These are phyloP conservation scores for Citrus inodora DNA, from an alignment of 345 rosid genomes.

Conservation along the genomic window DNA sequence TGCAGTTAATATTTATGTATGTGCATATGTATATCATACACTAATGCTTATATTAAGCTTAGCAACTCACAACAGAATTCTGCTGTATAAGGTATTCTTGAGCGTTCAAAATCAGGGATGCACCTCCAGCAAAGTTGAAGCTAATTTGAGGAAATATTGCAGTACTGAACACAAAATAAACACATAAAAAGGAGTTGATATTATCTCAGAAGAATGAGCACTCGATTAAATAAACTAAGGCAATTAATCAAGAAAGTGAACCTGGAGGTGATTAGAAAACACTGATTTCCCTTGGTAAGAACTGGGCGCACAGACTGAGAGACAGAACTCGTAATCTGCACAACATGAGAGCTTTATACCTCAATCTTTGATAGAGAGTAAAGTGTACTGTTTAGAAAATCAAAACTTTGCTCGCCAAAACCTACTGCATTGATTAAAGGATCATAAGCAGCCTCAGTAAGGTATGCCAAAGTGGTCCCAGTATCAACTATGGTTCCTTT, in stretches of 20 bases:
- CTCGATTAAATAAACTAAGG: neutral
- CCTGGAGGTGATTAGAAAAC: constrained; percentile 71
- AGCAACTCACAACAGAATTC: constrained; percentile 63
- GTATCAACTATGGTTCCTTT: constrained; percentile 93
- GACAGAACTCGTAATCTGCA: constrained; percentile 67
- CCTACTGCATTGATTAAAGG: constrained; percentile 78
- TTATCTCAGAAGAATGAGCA: constrained; percentile 3
- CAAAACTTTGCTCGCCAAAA: constrained; percentile 7
- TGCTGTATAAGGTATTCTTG: constrained; percentile 83
- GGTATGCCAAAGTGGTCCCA: constrained; percentile 96
- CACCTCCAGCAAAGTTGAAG: constrained; percentile 85
- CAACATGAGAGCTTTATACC: neutral
- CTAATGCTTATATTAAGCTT: constrained; percentile 1
- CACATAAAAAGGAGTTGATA: constrained; percentile 9
- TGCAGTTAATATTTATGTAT: neutral
- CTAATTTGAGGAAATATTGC: constrained; percentile 80
- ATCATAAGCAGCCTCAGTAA: constrained; percentile 69
- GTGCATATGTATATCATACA: neutral
- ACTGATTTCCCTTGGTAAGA: constrained; percentile 55
- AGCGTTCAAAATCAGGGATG: constrained; percentile 71
- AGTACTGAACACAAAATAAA: constrained; percentile 43
- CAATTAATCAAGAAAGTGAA: constrained; percentile 24
- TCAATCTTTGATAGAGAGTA: neutral
- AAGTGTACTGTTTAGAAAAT: neutral
- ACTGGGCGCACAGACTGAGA: constrained; percentile 55